Conservation (phyloP, 495 filamentous ascomycete species). For the Daldinia vernicosa region DNA sequence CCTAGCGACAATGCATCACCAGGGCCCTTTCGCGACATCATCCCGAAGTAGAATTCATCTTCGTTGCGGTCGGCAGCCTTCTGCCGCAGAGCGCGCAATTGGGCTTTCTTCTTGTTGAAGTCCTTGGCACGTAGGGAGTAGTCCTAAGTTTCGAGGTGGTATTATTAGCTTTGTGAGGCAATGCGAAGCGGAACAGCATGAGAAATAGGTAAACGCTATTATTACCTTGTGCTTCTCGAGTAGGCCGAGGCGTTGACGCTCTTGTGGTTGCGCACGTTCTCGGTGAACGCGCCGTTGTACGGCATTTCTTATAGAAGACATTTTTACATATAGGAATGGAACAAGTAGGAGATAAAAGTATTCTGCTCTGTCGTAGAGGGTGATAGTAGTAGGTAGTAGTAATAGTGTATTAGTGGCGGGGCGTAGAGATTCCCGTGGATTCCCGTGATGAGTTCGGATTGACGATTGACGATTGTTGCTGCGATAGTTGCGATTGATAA, state of each 20-base stretch:
- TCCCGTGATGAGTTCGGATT: too few relatives aligned
- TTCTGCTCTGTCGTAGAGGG: neutral
- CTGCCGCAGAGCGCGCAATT: conserved; percentile 76
- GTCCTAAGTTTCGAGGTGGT: conserved; percentile 63
- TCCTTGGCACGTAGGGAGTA: conserved; percentile 91
- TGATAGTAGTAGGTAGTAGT: neutral
- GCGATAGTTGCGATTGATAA: conserved; percentile 3
- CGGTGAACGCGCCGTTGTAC: conserved; percentile 74
- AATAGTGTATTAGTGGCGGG: conserved; percentile 15
- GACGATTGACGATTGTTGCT: neutral
- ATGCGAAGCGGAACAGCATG: neutral
- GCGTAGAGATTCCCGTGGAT: neutral
- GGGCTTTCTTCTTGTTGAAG: conserved; percentile 85
- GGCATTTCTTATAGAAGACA: conserved; percentile 87
- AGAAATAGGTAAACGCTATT: neutral
- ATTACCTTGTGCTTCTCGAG: conserved; percentile 91
- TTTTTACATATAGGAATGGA: conserved; percentile 43
- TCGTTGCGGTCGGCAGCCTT: conserved; percentile 90
- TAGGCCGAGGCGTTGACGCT: conserved; percentile 83
- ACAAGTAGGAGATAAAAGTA: neutral
- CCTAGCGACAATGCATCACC: conserved; percentile 49
- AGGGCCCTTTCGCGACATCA: conserved; percentile 70
- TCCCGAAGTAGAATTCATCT: conserved; percentile 89
- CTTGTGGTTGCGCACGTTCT: conserved; percentile 86
- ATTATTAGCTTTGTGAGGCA: conserved; percentile 4